These are phyloP conservation scores for Alternaria tenuissima DNA, from an alignment of 2,329 filamentous ascomycete species.

Conservation along the genomic window DNA sequence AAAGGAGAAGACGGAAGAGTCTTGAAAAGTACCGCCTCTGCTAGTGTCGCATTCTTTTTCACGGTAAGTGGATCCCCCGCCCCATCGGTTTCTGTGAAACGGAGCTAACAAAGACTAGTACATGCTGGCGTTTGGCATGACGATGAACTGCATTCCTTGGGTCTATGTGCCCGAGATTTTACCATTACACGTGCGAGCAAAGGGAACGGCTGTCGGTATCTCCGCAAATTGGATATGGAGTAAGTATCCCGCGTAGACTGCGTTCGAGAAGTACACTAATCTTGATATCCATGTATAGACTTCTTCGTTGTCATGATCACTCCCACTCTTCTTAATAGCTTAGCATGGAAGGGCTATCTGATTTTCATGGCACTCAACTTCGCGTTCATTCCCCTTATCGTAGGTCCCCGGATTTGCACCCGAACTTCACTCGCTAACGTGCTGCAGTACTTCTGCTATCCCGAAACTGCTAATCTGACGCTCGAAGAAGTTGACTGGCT, in stretches of 20 bases:
- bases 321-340: constrained; percentile 57
- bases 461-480: constrained; percentile 46
- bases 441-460: constrained; percentile 53
- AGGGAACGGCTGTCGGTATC: constrained; percentile 60
- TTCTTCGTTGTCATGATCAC: constrained; percentile 64
- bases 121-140: constrained; percentile 37
- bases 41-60: constrained; percentile 62
- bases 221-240: constrained; percentile 59
- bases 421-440: background rate
- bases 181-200: constrained; percentile 59
- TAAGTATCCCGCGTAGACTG: too few relatives aligned
- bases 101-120: constrained; percentile 18
- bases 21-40: constrained; percentile 54
- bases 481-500: constrained; percentile 50
- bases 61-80: constrained; percentile 35
- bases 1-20: constrained; percentile 40
- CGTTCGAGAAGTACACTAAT: too few relatives aligned
- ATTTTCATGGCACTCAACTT: constrained; percentile 63
- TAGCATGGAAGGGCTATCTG: constrained; percentile 62
- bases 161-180: constrained; percentile 61
- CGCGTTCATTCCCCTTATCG: constrained; percentile 55
- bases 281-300: constrained; percentile 22
- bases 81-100: background rate
- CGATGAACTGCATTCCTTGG: constrained; percentile 55
- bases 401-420: constrained; percentile 6